These are phyloP conservation scores for Trichoderma semiorbis DNA, from an alignment of 2,329 filamentous ascomycete genomes.

Conservation along the genomic window DNA sequence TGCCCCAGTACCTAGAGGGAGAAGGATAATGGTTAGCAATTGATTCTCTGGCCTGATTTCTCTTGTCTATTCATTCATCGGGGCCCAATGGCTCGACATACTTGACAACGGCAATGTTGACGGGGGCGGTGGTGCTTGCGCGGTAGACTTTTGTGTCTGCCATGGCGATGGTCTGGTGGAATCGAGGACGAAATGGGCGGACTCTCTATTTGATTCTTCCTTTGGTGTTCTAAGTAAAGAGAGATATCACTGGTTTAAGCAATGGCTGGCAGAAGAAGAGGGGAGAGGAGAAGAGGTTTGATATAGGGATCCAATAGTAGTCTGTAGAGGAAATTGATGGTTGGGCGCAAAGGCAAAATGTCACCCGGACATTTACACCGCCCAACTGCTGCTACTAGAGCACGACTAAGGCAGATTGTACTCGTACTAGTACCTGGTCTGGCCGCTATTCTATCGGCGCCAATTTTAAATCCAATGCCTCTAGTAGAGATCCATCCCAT, in stretches of 20 bases:
- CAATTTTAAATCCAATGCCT: neutral
- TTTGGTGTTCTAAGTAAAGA: neutral
- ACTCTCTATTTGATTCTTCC: neutral
- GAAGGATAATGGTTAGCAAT: neutral
- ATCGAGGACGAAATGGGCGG: neutral
- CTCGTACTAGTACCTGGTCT: neutral
- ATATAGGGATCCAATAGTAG: neutral
- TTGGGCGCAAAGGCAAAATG: conserved; percentile 12
- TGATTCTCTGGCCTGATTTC: neutral
- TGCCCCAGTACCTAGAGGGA: conserved; percentile 74
- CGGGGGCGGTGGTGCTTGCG: conserved; percentile 91
- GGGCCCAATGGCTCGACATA: conserved; percentile 34
- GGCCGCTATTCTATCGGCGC: neutral
- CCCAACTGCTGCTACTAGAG: neutral
- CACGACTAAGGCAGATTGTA: neutral
- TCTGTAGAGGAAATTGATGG: neutral
- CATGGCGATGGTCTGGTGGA: conserved; percentile 33
- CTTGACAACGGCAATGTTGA: conserved; percentile 99
- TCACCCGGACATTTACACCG: conserved; percentile 11
- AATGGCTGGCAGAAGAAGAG: neutral
- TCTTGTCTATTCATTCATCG: neutral
- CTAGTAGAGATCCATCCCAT: neutral
- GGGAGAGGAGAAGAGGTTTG: neutral
- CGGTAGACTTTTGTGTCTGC: conserved; percentile 66
- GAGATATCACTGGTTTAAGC: neutral